These are phyloP conservation scores for Quercus parvula DNA, from an alignment of 306 rosid species.

Conservation along the genomic window DNA sequence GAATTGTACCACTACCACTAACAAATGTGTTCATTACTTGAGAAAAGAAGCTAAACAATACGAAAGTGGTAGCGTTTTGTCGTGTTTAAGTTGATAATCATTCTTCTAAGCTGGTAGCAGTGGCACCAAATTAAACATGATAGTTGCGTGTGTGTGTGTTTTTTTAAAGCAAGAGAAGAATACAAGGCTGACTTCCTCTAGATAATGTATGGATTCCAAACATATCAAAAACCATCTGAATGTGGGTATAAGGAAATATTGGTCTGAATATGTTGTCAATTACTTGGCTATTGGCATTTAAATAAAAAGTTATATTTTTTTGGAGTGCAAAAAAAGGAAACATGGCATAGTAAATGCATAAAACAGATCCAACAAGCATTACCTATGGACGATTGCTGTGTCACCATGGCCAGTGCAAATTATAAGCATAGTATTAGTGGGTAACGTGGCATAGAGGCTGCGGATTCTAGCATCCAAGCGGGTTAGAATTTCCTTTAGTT, in stretches of 20 bases:
- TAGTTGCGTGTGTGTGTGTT: too few species aligned
- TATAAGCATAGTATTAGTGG: slow-evolving; percentile 81
- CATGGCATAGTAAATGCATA: not conserved
- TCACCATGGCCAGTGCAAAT: slow-evolving; percentile 96
- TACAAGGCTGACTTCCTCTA: too few species aligned
- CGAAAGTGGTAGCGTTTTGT: not conserved
- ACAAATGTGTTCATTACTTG: not conserved
- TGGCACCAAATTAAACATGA: not conserved
- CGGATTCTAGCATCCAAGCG: slow-evolving; percentile 69
- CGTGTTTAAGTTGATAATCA: not conserved
- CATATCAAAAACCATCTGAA: not conserved
- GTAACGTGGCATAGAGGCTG: slow-evolving; percentile 51
- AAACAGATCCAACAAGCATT: slow-evolving; percentile 21
- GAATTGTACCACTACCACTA: not conserved
- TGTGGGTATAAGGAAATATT: not conserved
- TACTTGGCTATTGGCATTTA: not conserved
- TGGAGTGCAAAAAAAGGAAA: not conserved
- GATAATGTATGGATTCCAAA: not conserved
- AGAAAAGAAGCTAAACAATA: not conserved
- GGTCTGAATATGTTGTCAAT: not conserved
- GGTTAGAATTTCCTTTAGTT: slow-evolving; percentile 67
- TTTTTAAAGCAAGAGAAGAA: too few species aligned
- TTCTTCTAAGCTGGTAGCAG: not conserved
- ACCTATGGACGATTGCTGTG: slow-evolving; percentile 88
- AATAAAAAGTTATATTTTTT: not conserved